A percentile compares a stretch with the other conserved stretches of the same genome.
phyloP scores from a whole-genome alignment of 2,329 filamentous ascomycete genomes.

The Akanthomyces dipterigenus region DNA sequence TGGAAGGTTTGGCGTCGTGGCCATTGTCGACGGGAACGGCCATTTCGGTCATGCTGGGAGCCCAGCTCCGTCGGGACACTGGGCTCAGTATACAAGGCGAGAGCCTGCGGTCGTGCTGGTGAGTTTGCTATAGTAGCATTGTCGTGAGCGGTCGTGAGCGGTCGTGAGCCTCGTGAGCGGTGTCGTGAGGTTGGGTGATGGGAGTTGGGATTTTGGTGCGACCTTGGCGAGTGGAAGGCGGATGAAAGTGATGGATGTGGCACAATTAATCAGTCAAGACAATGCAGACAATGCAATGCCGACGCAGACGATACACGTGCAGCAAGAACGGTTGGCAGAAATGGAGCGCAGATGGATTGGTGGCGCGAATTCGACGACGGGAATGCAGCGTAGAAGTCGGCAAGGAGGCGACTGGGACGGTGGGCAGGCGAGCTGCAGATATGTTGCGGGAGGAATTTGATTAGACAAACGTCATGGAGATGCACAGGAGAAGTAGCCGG shows the following conservation, averaged over 20 bases:
- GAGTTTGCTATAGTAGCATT: conserved; percentile 7
- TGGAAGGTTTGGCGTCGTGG: not conserved
- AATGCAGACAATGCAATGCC: not conserved
- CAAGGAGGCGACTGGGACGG: not conserved
- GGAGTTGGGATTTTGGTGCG: not conserved
- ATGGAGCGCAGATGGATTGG: not conserved
- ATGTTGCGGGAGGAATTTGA: conserved; percentile 5
- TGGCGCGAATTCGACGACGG: not conserved
- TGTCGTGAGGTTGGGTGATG: not conserved
- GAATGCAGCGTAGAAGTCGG: not conserved
- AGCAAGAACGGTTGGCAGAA: not conserved
- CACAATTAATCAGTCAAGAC: not conserved
- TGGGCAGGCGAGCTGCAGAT: not conserved
- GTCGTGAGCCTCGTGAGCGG: too few species aligned
- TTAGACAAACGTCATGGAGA: conserved; percentile 6
- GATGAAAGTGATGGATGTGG: not conserved
- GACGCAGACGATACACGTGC: not conserved
- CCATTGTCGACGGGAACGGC: not conserved
- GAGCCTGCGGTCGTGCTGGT: not conserved
- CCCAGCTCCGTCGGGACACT: conserved; percentile 11
- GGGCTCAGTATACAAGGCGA: not conserved
- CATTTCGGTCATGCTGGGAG: conserved; percentile 11
- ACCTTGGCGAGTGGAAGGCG: not conserved
- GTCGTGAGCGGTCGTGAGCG: not conserved
- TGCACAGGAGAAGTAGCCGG: conserved; percentile 4